Conservation (phyloP, 768 basidiomycete species). For the Dentipellis fragilis region DNA sequence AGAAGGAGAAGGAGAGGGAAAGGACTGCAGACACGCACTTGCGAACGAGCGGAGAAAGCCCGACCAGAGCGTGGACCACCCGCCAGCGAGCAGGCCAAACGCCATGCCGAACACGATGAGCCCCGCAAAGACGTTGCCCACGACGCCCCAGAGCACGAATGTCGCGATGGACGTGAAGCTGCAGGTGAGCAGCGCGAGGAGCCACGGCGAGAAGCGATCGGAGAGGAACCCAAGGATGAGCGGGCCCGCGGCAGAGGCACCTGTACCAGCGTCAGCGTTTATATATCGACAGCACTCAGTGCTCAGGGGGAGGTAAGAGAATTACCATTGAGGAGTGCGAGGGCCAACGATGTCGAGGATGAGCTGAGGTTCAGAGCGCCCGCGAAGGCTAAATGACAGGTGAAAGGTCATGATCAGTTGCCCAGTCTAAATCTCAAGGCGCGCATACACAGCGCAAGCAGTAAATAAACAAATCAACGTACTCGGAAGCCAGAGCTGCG, state of each 20-base stretch:
- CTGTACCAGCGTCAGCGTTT: not conserved
- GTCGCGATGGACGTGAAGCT: constrained; percentile 16
- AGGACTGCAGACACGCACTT: too few species aligned
- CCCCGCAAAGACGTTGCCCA: constrained; percentile 12
- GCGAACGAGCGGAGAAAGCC: constrained; percentile 18
- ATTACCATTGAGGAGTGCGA: constrained; percentile 13
- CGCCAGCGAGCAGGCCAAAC: constrained; percentile 24
- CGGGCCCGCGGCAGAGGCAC: constrained; percentile 10
- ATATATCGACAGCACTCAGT: too few species aligned
- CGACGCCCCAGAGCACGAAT: constrained; percentile 23
- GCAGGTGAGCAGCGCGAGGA: constrained; percentile 14
- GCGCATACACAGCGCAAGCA: constrained; percentile 2
- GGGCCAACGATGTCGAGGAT: constrained; percentile 13
- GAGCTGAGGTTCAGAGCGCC: constrained; percentile 3
- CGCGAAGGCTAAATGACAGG: not conserved
- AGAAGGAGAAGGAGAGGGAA: not conserved
- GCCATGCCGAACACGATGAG: constrained; percentile 17
- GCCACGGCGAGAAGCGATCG: constrained; percentile 16
- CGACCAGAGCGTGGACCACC: constrained; percentile 23
- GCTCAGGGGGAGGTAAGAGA: too few species aligned
- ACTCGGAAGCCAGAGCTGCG: constrained; percentile 20
- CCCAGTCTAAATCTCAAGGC: too few species aligned
- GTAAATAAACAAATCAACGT: not conserved
- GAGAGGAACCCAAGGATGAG: constrained; percentile 12
- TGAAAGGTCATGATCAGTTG: too few species aligned